Evolutionary conservation across 768 basidiomycete species (phyloP).

Genomic region (Boletus sp.): DNA sequence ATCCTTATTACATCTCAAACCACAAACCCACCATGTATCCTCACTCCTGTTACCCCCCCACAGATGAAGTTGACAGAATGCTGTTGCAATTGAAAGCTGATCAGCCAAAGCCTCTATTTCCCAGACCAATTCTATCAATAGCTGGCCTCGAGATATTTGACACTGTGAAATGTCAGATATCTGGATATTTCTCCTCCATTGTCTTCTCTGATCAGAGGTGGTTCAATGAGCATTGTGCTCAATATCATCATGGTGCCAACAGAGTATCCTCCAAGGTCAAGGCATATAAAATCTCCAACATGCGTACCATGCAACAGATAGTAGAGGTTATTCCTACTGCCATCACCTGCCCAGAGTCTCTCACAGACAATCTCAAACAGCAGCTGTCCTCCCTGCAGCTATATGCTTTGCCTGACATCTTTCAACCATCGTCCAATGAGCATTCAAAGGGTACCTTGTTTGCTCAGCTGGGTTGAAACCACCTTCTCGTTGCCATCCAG

Average conservation of each 20-base stretch:
- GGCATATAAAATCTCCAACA: background rate
- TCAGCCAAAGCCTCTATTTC: background rate
- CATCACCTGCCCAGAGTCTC: background rate
- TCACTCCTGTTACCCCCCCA: background rate
- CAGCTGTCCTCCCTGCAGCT: background rate
- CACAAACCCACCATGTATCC: background rate
- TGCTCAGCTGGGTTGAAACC: background rate
- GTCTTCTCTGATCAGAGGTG: background rate
- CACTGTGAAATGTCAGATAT: background rate
- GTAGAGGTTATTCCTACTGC: background rate
- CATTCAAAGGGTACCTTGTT: background rate
- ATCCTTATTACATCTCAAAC: background rate
- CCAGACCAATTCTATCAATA: background rate
- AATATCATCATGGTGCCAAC: background rate
- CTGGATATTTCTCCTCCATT: background rate
- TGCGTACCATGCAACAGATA: background rate
- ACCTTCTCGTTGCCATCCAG: background rate
- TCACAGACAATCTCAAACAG: background rate
- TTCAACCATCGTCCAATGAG: background rate
- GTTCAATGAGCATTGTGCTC: background rate
- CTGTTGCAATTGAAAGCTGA: background rate
- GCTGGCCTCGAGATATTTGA: background rate
- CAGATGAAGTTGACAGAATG: background rate
- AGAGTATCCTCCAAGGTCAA: background rate
- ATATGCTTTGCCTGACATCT: background rate